Percentiles rank a stretch among this genome's conserved stretches.
Evolutionary conservation across 1,284 basidiomycete genomes (phyloP).

Genomic region (Hemileia vastatrix): DNA sequence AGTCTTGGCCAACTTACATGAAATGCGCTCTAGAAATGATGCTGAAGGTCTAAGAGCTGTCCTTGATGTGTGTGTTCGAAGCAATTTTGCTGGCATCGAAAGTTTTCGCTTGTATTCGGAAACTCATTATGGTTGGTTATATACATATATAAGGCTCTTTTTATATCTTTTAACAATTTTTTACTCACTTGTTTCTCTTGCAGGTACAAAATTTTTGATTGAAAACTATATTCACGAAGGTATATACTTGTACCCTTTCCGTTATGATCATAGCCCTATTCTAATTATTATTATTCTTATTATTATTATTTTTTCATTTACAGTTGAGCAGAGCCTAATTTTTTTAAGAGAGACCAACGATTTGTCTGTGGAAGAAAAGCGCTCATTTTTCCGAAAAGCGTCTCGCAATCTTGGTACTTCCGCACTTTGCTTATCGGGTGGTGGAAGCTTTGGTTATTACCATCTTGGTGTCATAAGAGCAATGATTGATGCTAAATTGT

Average conservation of each 20-base stretch:
- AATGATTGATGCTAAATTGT: slow-evolving; percentile 71
- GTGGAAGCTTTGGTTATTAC: slow-evolving; percentile 88
- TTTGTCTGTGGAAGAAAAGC: slow-evolving; percentile 76
- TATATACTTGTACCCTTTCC: slow-evolving; percentile 30
- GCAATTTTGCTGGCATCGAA: slow-evolving; percentile 92
- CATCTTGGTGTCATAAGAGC: slow-evolving; percentile 87
- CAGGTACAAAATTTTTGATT: slow-evolving; percentile 21
- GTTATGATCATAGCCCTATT: not conserved
- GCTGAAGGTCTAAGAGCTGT: slow-evolving; percentile 76
- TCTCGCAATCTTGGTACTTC: slow-evolving; percentile 81
- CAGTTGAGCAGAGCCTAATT: slow-evolving; percentile 48
- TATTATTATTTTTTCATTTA: not conserved
- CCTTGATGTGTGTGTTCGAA: slow-evolving; percentile 78
- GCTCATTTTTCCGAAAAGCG: slow-evolving; percentile 76
- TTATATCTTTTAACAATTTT: not conserved
- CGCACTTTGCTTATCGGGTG: slow-evolving; percentile 86
- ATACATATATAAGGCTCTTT: too few relatives aligned
- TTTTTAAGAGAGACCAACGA: slow-evolving; percentile 64
- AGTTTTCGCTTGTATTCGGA: slow-evolving; percentile 77
- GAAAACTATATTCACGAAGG: slow-evolving; percentile 68
- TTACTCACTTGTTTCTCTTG: not conserved
- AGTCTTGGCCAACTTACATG: slow-evolving; percentile 58
- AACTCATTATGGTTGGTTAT: slow-evolving; percentile 52
- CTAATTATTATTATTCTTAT: not conserved
- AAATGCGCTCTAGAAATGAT: slow-evolving; percentile 61